Conservation (phyloP, 148 eudicot species). For the Dysphania ambrosioides region DNA sequence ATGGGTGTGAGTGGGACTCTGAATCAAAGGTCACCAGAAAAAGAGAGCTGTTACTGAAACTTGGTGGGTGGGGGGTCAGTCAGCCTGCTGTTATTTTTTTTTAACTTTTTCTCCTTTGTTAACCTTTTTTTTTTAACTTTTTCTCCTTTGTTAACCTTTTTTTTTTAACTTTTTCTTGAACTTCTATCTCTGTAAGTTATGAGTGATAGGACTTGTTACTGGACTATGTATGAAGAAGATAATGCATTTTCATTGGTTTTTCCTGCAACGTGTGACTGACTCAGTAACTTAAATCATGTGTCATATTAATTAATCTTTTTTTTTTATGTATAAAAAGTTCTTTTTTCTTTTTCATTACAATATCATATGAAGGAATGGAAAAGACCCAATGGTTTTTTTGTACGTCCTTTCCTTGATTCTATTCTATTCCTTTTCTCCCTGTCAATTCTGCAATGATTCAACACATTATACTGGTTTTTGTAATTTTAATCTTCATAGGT, state of each 20-base stretch:
- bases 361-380: neutral
- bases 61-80: slow-evolving; percentile 35
- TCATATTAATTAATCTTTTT: neutral
- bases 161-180: neutral
- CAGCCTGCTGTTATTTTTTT: neutral
- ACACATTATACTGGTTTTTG: neutral
- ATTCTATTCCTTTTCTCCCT: neutral
- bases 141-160: neutral
- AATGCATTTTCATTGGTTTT: slow-evolving; percentile 5
- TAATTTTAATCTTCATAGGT: too few species aligned
- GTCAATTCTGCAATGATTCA: slow-evolving; percentile 6
- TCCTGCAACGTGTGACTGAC: slow-evolving; percentile 23
- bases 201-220: slow-evolving; percentile 23
- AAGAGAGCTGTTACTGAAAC: slow-evolving; percentile 24
- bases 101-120: too few species aligned
- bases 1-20: slow-evolving; percentile 32
- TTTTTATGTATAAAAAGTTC: neutral
- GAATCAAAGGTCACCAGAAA: slow-evolving; percentile 40
- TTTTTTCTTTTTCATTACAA: neutral
- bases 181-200: slow-evolving; percentile 10
- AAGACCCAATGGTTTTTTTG: neutral
- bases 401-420: neutral
- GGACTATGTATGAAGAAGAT: slow-evolving; percentile 1
- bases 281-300: slow-evolving; percentile 14
- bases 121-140: neutral